Evolutionary conservation across 345 rosid genomes (phyloP).

Genomic region (Geranium brycei): DNA sequence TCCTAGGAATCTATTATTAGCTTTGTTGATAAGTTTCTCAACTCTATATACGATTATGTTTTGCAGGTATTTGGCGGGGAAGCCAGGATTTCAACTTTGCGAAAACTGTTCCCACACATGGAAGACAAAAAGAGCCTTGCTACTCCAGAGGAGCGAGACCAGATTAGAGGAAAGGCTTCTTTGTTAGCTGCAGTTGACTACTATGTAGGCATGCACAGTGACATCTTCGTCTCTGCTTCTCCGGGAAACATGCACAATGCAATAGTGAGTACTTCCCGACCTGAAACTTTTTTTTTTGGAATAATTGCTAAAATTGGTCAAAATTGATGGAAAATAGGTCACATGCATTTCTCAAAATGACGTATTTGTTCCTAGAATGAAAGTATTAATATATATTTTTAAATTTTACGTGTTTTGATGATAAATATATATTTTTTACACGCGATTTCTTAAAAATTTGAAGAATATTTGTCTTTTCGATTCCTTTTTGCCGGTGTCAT

Average conservation of each 20-base stretch:
- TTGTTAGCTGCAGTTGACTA: conserved; percentile 85
- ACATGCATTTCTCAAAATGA: too few species aligned
- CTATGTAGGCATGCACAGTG: conserved; percentile 76
- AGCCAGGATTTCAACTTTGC: conserved; percentile 68
- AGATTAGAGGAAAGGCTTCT: conserved; percentile 78
- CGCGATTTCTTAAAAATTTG: too few species aligned
- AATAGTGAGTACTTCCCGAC: conserved; percentile 29
- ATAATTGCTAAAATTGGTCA: too few species aligned
- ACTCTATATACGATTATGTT: neutral
- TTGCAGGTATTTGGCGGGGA: conserved; percentile 87
- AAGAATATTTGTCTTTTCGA: too few species aligned
- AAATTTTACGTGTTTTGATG: too few species aligned
- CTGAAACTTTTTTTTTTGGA: too few species aligned
- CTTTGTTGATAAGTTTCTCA: neutral
- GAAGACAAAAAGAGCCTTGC: conserved; percentile 94
- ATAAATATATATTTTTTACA: too few species aligned
- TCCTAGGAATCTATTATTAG: neutral
- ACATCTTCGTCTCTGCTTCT: conserved; percentile 84
- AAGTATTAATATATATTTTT: too few species aligned
- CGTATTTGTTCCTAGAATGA: too few species aligned
- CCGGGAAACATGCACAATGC: conserved; percentile 99
- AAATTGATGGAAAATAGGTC: too few species aligned
- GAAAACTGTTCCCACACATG: conserved; percentile 67
- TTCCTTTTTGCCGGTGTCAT: too few species aligned
- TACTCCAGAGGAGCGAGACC: conserved; percentile 50